Evolutionary conservation across 2,329 filamentous ascomycete species (phyloP), one percentile per base, ranked within the genome.

Genomic region (Escovopsis sp.): DNA sequence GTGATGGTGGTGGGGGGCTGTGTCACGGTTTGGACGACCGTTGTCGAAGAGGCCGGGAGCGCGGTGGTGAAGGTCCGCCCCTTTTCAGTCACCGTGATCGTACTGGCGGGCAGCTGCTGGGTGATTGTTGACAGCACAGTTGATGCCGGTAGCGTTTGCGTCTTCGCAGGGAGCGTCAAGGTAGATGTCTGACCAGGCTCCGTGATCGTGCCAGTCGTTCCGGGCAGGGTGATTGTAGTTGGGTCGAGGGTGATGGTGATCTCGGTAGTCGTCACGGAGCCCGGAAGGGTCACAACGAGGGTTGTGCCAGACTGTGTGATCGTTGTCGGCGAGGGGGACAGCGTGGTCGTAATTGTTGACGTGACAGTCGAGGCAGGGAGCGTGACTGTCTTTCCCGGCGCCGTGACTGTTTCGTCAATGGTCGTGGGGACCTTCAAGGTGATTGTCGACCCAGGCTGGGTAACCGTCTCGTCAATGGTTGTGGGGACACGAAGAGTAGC

Each of bases 11-110:
- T 45, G 8, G 54, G 51, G 0, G 44, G 50, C 12, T 58, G 42
- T 1, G 54, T 55, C 14, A 57, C 44, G 4, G 55, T 52, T 13
- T 52, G 54, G 5, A 56, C 60, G 1, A 59, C 57, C 42, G 57
- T 45, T 34, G 54, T 43, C 2, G 50, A 57, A 15, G 53, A 53
- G 8, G 52, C 60, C 6, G 51, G 50, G 29, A 41, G 35, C 5
- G 39, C 37, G 15, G 31, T 20, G 12, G 39, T 41, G 25, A 39
- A 14, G 5, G 43, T 45, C 11, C 13, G 34, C 25, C 42, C 42
- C 13, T 37, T 31, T 27, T 39, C 7, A 16, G 50, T 48, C 5
- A 45, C 34, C 8, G 47, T 51, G 24, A 50, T 35, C 5, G 47
- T 48, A n/a, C 43, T 32, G 3, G 37, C 39, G 14, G 44, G 40